Base-by-base conservation (phyloP, 768 basidiomycete species). In the Kwoniella botswanensis region DNA sequence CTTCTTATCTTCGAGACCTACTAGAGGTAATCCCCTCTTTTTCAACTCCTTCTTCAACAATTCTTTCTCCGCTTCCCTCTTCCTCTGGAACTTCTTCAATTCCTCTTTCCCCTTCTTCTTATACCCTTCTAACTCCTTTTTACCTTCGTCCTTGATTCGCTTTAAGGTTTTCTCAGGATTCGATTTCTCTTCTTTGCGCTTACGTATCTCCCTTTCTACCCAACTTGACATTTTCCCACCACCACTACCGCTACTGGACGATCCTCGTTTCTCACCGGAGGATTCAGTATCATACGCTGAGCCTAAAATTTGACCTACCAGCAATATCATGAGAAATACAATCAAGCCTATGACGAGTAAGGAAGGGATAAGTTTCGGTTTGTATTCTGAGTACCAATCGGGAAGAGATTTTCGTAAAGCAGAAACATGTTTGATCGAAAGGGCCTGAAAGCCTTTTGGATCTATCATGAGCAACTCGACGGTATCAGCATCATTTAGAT, bases 211-310 rank as follows among this genome's bases (percentile, higher is more conserved):
- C 26, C 61, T 57, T n/a, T 67, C 65, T 11, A 67, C 60, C 71
- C 71, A 71, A 15, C 26, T 41, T 10, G 71, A 46, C 13, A 50
- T 24, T 24, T 71, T 71, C 11, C 13, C 9, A 11, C 26, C 21
- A 26, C 22, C 17, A 22, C 50, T 15, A 17, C 65, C 42, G 55
- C 15, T 9, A 13, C 18, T 42, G 0, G 65, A 46, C 2, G 55
- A 24, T 21, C 3, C 42, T 46, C 55, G 43, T 50, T 50, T 50
- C 46, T 17, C 46, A 50, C 46, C 46, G 1, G 13, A 3, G 12
- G 46, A 50, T 22, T 77, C 78, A 4, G 52, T 26, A 52, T 80
- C 79, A 63, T 80, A 80, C 18, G 65, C 70, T 15, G 35, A 35
- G 4, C 73, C 62, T 18, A 80, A 46, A 22, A 77, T 43, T 15